Base-by-base conservation (phyloP, 2,329 filamentous ascomycete genomes). In the Aspergillus clavatus region DNA sequence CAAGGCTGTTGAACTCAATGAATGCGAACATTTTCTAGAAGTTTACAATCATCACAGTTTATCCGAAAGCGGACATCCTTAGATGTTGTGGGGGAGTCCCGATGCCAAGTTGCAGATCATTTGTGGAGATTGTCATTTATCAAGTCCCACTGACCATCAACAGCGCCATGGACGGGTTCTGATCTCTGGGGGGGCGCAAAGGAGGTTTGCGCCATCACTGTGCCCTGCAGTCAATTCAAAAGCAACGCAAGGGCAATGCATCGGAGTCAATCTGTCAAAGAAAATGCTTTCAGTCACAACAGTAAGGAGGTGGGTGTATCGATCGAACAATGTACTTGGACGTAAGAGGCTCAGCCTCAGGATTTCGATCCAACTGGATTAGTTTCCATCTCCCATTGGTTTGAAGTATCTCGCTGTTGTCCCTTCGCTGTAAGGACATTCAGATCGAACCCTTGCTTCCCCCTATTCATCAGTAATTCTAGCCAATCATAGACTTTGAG, bases 161-260 rank as follows among this genome's bases (percentile, higher is more conserved):
- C n/a, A n/a, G n/a, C n/a, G 23, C 23, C 23, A 24, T 24, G 5
- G 23, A 24, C 23, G 4, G 5, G 23, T 24, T 24, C 23, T n/a
- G n/a, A n/a, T n/a, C n/a, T n/a, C n/a, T n/a, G n/a, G n/a, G n/a
- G n/a, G n/a, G n/a, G n/a, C n/a, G n/a, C n/a, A n/a, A n/a, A n/a
- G n/a, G n/a, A n/a, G 29, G 18, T 12, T 21, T 35, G 16, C 31
- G 18, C 31, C 31, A 18, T 19, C n/a, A 33, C 29, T 21, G 31
- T 35, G 31, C 18, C 18, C 31, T 35, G 16, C 11, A 4, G 8
- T 19, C 14, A 18, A 18, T 35, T 11, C 31, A 35, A 19, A 16
- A 27, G 36, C 26, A 24, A 46, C 28, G 40, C 40, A 47, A 47
- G 40, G 45, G 40, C 40, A n/a, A 22, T 18, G 23, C n/a, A n/a